phyloP scores from a whole-genome alignment of 208 protist genomes.

The Trypanosoma vivax region DNA sequence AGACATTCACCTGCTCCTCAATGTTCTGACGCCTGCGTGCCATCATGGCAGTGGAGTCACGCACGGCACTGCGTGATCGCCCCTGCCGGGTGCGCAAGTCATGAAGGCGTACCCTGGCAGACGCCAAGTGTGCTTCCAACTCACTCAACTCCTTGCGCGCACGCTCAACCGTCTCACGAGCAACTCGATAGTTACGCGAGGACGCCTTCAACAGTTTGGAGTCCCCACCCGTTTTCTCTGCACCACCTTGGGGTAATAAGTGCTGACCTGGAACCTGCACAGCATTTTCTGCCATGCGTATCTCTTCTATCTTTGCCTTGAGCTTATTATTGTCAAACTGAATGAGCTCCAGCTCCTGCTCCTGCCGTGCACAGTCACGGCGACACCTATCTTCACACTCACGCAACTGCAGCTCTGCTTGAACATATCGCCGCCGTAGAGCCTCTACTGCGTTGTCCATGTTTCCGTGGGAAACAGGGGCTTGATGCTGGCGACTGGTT shows the following conservation, averaged over 20 bases:
- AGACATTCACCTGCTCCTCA: constrained; percentile 16
- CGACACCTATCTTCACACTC: constrained; percentile 68
- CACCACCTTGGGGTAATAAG: background rate
- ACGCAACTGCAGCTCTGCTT: constrained; percentile 59
- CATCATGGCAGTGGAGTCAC: background rate
- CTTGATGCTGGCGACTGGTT: too few relatives aligned
- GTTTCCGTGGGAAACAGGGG: constrained; percentile 6
- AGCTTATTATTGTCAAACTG: constrained; percentile 40
- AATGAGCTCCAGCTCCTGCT: constrained; percentile 60
- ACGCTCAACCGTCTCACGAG: constrained; percentile 29
- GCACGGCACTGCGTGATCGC: background rate
- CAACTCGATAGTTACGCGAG: constrained; percentile 41
- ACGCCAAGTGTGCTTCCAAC: constrained; percentile 32
- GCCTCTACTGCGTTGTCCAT: constrained; percentile 19
- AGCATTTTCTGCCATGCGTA: constrained; percentile 72
- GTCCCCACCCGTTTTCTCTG: constrained; percentile 1
- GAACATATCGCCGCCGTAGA: constrained; percentile 46
- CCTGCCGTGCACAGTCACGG: constrained; percentile 46
- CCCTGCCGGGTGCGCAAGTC: constrained; percentile 20
- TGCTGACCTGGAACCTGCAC: constrained; percentile 17
- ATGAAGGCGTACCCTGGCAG: constrained; percentile 16
- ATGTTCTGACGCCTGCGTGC: constrained; percentile 8
- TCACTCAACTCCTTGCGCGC: constrained; percentile 41
- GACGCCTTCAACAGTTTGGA: constrained; percentile 50
- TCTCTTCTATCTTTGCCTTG: constrained; percentile 39